Evolutionary conservation across 2,329 filamentous ascomycete genomes (phyloP), one percentile per base, ranked within the genome.

Genomic region (Trichoderma semiorbis): DNA sequence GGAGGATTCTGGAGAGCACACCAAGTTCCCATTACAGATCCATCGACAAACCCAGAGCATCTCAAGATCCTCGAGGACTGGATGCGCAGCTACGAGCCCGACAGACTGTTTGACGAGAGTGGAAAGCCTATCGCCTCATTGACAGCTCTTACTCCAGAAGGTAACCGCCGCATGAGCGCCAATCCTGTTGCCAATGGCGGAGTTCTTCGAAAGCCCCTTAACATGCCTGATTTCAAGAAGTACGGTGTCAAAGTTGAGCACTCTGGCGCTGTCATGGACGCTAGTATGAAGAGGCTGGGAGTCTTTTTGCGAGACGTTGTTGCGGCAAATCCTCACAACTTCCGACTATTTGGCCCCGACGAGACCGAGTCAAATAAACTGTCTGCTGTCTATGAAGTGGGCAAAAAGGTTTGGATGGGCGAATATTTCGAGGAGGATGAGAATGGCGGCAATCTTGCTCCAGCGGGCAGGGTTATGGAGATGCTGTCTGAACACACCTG

Each of bases 361-460:
- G 92, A 95, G 85, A 94, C 92, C 0, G 90, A 94, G 78, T 93
- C 91, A 26, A 95, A 95, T 83, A 94, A 95, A 81, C 88, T 95
- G 3, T 86, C 83, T 1, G 86, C 86, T 28, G 89, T 95, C 60
- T 94, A 94, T 79, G 86, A 91, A 72, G 91, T 88, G 1, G 90
- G 90, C 6, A 92, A 93, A 86, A 94, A 94, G 81, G 91, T 93
- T 4, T 94, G 92, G 92, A 85, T 94, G 83, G 92, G 88, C 7
- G 92, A 93, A 64, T 93, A 92, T 79, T 92, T 94, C 73, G 90
- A 92, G 5, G 92, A 94, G 78, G 92, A 95, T 76, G 81, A 83
- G 8, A 90, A 94, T 76, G 92, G 92, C 11, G 92, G 92, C 73
- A 94, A 95, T 76, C 83, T 95, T 28, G 87, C 89, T 7, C 86